These are phyloP conservation scores for Aspergillus heteromorphus DNA, from an alignment of 495 filamentous ascomycete genomes.

Conservation along the genomic window DNA sequence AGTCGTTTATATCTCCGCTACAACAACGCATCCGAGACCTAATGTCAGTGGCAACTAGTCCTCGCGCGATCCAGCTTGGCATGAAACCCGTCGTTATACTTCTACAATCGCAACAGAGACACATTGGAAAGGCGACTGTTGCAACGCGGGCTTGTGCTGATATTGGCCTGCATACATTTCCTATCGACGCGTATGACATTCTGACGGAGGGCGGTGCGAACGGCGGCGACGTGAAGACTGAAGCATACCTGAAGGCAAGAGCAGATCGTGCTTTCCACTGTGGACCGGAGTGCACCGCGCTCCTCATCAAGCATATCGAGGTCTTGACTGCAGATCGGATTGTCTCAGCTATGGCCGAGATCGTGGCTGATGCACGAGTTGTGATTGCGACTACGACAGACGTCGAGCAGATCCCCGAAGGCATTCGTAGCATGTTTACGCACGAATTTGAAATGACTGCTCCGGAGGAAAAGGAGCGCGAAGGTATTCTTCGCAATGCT, in stretches of 20 bases:
- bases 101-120: slow-evolving; percentile 81
- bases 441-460: slow-evolving; percentile 93
- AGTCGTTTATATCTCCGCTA: slow-evolving; percentile 56
- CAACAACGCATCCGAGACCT: slow-evolving; percentile 78
- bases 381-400: slow-evolving; percentile 91
- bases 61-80: slow-evolving; percentile 76
- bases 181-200: slow-evolving; percentile 89
- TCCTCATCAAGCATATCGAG: slow-evolving; percentile 83
- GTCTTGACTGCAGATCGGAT: slow-evolving; percentile 88
- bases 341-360: slow-evolving; percentile 72
- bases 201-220: slow-evolving; percentile 81
- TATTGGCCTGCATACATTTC: slow-evolving; percentile 83
- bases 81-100: slow-evolving; percentile 86
- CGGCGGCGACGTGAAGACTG: slow-evolving; percentile 87
- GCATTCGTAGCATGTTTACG: slow-evolving; percentile 82
- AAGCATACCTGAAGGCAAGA: slow-evolving; percentile 78
- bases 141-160: slow-evolving; percentile 76
- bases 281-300: slow-evolving; percentile 72
- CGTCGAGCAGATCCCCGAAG: slow-evolving; percentile 87
- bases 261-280: slow-evolving; percentile 86
- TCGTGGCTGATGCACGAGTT: slow-evolving; percentile 66
- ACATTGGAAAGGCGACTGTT: slow-evolving; percentile 80
- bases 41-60: slow-evolving; percentile 80
- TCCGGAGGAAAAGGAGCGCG: slow-evolving; percentile 87
- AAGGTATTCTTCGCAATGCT: slow-evolving; percentile 75